Evolutionary conservation across 2,329 filamentous ascomycete species (phyloP).

Genomic region (Davidsoniella eucalypti): DNA sequence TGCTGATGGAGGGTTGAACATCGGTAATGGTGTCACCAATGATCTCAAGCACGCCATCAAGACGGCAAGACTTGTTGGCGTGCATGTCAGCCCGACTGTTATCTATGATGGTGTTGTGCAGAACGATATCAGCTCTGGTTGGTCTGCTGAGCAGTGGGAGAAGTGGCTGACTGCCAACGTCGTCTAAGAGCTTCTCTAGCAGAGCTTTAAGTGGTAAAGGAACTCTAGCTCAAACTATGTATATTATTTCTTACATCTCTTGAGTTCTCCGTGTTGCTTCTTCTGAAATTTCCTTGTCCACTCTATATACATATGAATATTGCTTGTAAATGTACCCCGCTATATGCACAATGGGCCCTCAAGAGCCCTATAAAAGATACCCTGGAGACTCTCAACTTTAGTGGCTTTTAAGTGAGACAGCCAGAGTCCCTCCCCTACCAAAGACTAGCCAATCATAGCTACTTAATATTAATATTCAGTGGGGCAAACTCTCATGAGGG

Average conservation of each 20-base stretch:
- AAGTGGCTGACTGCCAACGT: constrained; percentile 50
- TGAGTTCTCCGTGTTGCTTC: too few species aligned
- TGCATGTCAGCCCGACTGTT: constrained; percentile 85
- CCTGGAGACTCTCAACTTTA: too few species aligned
- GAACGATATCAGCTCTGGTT: constrained; percentile 61
- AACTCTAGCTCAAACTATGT: neutral
- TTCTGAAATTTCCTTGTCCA: too few species aligned
- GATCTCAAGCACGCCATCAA: constrained; percentile 76
- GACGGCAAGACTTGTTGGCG: constrained; percentile 58
- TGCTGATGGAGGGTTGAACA: constrained; percentile 54
- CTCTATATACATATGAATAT: too few species aligned
- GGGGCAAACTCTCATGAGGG: too few species aligned
- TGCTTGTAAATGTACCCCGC: too few species aligned
- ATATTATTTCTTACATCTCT: neutral
- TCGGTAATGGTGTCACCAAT: constrained; percentile 66
- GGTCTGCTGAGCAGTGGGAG: constrained; percentile 67
- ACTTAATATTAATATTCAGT: too few species aligned
- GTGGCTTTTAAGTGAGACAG: too few species aligned
- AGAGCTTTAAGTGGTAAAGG: neutral
- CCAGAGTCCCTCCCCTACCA: too few species aligned
- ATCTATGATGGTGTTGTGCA: constrained; percentile 76
- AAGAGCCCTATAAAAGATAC: too few species aligned
- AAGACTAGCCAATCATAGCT: too few species aligned
- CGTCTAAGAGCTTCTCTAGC: neutral
- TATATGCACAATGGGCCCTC: too few species aligned